A percentile compares a stretch with the other conserved stretches of the same genome.
phyloP scores from a whole-genome alignment of 108 stramenopile genomes.

The Pseudonitzschia delicatissima region DNA sequence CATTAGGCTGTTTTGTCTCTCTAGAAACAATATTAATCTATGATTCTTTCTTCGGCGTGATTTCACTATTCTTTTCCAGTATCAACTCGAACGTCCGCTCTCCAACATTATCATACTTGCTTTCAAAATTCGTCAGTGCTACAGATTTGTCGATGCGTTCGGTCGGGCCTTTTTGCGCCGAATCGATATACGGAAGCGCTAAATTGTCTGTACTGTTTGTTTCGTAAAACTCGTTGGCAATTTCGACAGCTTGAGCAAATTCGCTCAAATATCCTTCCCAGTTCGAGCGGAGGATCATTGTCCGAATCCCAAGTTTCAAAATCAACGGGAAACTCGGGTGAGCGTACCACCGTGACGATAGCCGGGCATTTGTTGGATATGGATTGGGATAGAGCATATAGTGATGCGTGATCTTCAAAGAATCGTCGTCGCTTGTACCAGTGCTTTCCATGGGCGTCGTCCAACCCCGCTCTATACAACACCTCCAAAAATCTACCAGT shows the following conservation, averaged over 20 bases:
- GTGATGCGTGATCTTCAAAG: conserved; percentile 47
- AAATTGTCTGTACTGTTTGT: neutral
- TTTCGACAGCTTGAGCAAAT: conserved; percentile 41
- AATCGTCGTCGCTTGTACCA: conserved; percentile 20
- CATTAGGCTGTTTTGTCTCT: too few species aligned
- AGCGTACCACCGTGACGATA: conserved; percentile 79
- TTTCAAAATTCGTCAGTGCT: conserved; percentile 16
- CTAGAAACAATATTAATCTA: too few species aligned
- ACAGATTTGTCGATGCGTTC: conserved; percentile 13
- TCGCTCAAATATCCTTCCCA: conserved; percentile 78
- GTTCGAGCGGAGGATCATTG: conserved; percentile 70
- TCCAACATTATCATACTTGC: conserved; percentile 15
- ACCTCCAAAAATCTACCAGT: conserved; percentile 82
- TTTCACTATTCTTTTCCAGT: conserved; percentile 1
- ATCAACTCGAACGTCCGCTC: conserved; percentile 13
- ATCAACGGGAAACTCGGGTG: conserved; percentile 86
- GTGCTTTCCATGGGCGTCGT: neutral
- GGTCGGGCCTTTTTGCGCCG: conserved; percentile 20
- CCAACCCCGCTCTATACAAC: conserved; percentile 22
- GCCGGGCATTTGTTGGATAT: conserved; percentile 79
- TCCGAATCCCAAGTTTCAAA: conserved; percentile 24
- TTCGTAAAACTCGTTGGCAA: conserved; percentile 8
- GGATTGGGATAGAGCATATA: conserved; percentile 92
- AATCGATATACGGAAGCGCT: conserved; percentile 24
- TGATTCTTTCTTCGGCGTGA: too few species aligned